These are phyloP conservation scores for Stipa capillata DNA, from an alignment of 176 grass and related monocot genomes.

Conservation along the genomic window DNA sequence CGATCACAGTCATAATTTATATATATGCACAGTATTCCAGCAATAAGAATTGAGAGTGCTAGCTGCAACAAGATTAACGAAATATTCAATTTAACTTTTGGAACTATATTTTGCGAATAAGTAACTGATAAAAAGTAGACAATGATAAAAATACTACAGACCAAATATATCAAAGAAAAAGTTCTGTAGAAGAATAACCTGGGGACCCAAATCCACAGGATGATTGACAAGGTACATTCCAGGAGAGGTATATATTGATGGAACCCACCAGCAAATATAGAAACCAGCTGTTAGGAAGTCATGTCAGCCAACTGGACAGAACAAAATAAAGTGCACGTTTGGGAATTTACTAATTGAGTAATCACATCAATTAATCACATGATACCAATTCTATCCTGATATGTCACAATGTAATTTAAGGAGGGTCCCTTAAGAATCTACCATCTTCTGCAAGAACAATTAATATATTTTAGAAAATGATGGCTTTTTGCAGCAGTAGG, in stretches of 20 bases:
- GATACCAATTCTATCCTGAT: not conserved
- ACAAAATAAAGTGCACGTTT: not conserved
- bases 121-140: not conserved
- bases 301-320: slow-evolving; percentile 23
- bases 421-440: not conserved
- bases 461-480: not conserved
- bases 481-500: not conserved
- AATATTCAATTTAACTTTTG: not conserved
- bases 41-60: slow-evolving; percentile 64
- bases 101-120: not conserved
- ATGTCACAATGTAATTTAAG: not conserved
- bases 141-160: not conserved
- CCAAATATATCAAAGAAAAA: slow-evolving; percentile 4
- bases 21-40: slow-evolving; percentile 97
- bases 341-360: not conserved
- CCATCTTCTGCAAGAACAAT: not conserved
- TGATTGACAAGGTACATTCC: slow-evolving; percentile 99
- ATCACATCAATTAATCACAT: not conserved
- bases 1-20: slow-evolving; percentile 98
- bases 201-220: slow-evolving; percentile 78
- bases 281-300: slow-evolving; percentile 82
- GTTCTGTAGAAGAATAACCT: slow-evolving; percentile 35
- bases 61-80: slow-evolving; percentile 54
- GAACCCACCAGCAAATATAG: slow-evolving; percentile 99
- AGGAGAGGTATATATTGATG: slow-evolving; percentile 92